Evolutionary conservation across 805 yeast genomes (phyloP).

Genomic region (Zygoascus bituminiphila): DNA sequence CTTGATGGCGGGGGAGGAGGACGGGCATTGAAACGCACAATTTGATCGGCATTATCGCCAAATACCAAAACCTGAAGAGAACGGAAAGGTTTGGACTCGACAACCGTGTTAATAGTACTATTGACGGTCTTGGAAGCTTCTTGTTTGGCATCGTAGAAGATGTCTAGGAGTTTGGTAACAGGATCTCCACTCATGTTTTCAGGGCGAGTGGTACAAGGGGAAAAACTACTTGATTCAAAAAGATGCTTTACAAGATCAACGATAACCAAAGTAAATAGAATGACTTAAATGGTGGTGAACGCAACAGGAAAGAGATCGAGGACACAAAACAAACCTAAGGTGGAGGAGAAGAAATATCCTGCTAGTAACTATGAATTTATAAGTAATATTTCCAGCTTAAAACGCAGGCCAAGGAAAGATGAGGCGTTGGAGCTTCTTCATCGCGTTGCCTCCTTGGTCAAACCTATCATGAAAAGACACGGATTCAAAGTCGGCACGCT

Average conservation of each 20-base stretch:
- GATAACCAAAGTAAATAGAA: neutral
- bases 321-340: neutral
- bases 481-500: slow-evolving; percentile 57
- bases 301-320: neutral
- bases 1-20: slow-evolving; percentile 23
- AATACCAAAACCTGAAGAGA: slow-evolving; percentile 10
- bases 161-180: slow-evolving; percentile 15
- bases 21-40: neutral
- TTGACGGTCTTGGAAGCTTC: slow-evolving; percentile 12
- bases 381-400: slow-evolving; percentile 32
- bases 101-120: slow-evolving; percentile 10
- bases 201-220: no score
- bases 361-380: slow-evolving; percentile 11
- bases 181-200: slow-evolving; percentile 13
- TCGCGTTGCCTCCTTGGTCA: slow-evolving; percentile 56
- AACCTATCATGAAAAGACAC: slow-evolving; percentile 68
- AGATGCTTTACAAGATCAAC: neutral
- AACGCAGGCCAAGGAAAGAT: slow-evolving; percentile 39
- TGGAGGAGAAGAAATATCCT: neutral
- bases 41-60: slow-evolving; percentile 3
- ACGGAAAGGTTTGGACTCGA: slow-evolving; percentile 14
- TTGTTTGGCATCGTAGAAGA: slow-evolving; percentile 10
- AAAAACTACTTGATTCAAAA: no score
- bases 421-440: slow-evolving; percentile 54
- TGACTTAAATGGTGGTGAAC: neutral